Percentiles rank a stretch among this genome's conserved stretches.
These are phyloP conservation scores for Schizothecium vesticola DNA, from an alignment of 495 filamentous ascomycete genomes.

Conservation along the genomic window DNA sequence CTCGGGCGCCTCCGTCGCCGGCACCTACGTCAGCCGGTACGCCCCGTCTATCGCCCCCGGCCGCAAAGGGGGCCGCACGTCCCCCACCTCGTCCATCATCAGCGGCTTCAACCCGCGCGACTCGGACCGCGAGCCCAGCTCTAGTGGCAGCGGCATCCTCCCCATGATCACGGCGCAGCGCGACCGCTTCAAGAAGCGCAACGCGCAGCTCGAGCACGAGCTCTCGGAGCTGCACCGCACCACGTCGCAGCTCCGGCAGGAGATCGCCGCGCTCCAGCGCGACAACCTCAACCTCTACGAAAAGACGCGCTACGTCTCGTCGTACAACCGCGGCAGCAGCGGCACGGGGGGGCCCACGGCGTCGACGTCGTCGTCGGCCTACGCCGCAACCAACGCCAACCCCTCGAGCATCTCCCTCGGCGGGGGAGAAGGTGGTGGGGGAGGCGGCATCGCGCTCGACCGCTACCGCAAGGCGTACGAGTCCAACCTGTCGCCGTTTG, in stretches of 20 bases:
- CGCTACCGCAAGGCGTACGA: constrained; percentile 93
- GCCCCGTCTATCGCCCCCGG: constrained; percentile 65
- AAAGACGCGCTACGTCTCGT: constrained; percentile 93
- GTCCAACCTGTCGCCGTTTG: constrained; percentile 90
- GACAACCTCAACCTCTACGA: constrained; percentile 97
- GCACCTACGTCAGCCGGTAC: constrained; percentile 82
- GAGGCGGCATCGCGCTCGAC: constrained; percentile 64
- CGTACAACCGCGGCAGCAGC: constrained; percentile 62
- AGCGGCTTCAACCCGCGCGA: constrained; percentile 83
- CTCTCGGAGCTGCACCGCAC: constrained; percentile 74
- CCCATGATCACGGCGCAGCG: constrained; percentile 98
- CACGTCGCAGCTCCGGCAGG: constrained; percentile 81
- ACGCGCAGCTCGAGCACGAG: constrained; percentile 84
- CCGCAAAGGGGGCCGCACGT: constrained; percentile 55
- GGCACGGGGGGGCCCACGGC: constrained; percentile 44
- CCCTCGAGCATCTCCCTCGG: constrained; percentile 59
- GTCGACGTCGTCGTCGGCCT: constrained; percentile 58
- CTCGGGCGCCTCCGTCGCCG: constrained; percentile 83
- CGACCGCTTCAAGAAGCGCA: constrained; percentile 97
- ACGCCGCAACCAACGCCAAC: constrained; percentile 66
- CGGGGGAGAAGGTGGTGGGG: constrained; percentile 36
- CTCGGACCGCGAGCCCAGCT: constrained; percentile 63
- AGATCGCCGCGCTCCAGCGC: constrained; percentile 87
- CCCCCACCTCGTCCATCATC: constrained; percentile 95
- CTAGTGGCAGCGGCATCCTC: constrained; percentile 83